These are phyloP conservation scores for Sarcocystis neurona DNA, from an alignment of 169 alveolate species.

Conservation along the genomic window DNA sequence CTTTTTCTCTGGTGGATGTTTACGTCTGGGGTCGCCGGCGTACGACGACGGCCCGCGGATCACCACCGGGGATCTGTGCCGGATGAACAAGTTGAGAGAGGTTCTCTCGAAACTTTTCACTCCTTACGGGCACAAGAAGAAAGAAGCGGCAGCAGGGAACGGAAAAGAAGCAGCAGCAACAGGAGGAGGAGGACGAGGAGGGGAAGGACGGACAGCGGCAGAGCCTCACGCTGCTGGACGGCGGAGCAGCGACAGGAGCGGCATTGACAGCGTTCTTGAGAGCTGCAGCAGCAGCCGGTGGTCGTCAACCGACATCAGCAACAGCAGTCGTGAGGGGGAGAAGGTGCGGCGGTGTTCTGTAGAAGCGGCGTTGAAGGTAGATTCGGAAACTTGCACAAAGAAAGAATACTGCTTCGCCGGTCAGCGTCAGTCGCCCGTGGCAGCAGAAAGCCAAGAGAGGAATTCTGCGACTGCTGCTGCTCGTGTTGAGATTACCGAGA, in stretches of 20 bases:
- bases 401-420: no score
- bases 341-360: no score
- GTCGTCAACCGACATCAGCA: neutral
- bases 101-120: conserved; percentile 32
- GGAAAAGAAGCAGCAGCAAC: neutral
- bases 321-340: neutral
- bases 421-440: no score
- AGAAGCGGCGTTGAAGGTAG: no score
- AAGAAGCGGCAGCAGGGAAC: conserved; percentile 6
- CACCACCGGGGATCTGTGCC: conserved; percentile 32
- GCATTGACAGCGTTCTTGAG: neutral
- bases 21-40: conserved; percentile 3
- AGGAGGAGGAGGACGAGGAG: neutral
- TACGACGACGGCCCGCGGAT: neutral
- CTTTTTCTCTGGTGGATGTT: neutral
- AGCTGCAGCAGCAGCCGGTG: conserved; percentile 29
- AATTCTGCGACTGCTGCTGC: no score
- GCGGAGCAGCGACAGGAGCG: no score
- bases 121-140: neutral
- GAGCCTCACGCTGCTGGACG: no score
- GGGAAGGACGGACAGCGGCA: no score
- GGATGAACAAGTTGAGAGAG: conserved; percentile 40
- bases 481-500: no score
- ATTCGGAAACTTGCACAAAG: no score
- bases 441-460: no score